Base-by-base conservation (phyloP, 805 yeast species). In the Peterozyma toletana region DNA sequence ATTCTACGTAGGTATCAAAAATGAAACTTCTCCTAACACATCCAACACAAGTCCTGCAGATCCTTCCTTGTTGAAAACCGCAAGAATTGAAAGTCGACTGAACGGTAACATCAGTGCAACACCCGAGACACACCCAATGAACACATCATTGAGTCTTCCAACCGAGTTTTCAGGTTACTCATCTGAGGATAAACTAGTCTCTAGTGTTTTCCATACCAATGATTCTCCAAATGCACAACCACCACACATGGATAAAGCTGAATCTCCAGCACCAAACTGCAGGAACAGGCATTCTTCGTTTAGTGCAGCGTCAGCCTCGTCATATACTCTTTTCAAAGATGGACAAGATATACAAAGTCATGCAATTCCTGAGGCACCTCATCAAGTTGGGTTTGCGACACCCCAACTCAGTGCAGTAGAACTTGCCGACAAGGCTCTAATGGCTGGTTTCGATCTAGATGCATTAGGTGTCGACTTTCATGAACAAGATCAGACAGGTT, bases 371-470 rank as follows among this genome's bases (percentile, higher is more conserved):
- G 75, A 71, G 34, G 75, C 74, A 0, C 89, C 90, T 1, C 73
- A 72, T 37, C 88, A 84, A 53, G 89, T 84, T 21, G 86, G 82
- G 2, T 86, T 85, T 56, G 78, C 95, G 1, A 84, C 95, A 1
- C 96, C 96, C 2, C 95, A 87, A 58, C 54, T 79, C 38, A 54
- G 69, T 11, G 80, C 83, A 1, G 64, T 66, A 15, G 77, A 75
- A 33, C 50, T 71, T 17, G 62, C 64, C 34, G 55, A 51, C 39
- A 56, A 53, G 39, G 64, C 64, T 3, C 41, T 59, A 10, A 49
- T 58, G 49, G 55, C 64, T 30, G 68, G 70, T 9, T 53, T 68
- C 38, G 75, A 71, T 47, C 49, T 67, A 11, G 52, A 56, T 41
- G 58, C 66, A 1, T 46, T 66, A 14, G 71, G 66, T 13, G 48